Evolutionary conservation across 179 eudicot species (phyloP).

Genomic region (Silene coronaria): DNA sequence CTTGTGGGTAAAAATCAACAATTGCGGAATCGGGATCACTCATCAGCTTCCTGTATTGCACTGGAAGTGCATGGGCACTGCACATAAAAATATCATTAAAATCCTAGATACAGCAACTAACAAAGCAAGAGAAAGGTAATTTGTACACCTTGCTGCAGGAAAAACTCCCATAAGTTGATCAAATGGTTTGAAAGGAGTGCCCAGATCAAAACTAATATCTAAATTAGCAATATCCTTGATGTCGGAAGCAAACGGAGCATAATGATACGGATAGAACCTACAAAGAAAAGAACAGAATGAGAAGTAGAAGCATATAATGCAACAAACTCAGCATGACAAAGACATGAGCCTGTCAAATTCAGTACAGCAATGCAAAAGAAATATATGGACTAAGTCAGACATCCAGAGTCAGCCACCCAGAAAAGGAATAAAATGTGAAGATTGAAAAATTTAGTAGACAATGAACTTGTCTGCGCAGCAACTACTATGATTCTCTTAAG

Average conservation of each 20-base stretch:
- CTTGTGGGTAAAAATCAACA: constrained; percentile 84
- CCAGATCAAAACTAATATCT: constrained; percentile 69
- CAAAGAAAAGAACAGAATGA: constrained; percentile 1
- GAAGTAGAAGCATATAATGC: neutral
- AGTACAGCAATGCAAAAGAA: neutral
- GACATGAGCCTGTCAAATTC: neutral
- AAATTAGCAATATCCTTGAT: constrained; percentile 60
- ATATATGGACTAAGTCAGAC: neutral
- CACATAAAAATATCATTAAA: constrained; percentile 35
- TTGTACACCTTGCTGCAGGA: constrained; percentile 87
- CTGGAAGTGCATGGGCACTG: constrained; percentile 96
- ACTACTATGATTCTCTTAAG: neutral
- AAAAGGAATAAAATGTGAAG: neutral
- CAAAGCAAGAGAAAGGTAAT: constrained; percentile 10
- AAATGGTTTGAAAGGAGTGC: constrained; percentile 90
- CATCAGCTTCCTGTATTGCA: constrained; percentile 78
- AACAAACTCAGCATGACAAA: neutral
- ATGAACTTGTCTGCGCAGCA: neutral
- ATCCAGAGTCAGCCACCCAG: neutral
- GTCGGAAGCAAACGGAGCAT: constrained; percentile 99
- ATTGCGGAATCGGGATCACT: constrained; percentile 78
- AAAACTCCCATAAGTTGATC: constrained; percentile 94
- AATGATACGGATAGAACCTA: constrained; percentile 99
- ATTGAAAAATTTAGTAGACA: neutral
- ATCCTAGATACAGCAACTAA: constrained; percentile 15